A percentile compares a stretch with the other conserved stretches of the same genome.
phyloP scores from a whole-genome alignment of 2,329 filamentous ascomycete species.

The Fusarium cyanostomum region DNA sequence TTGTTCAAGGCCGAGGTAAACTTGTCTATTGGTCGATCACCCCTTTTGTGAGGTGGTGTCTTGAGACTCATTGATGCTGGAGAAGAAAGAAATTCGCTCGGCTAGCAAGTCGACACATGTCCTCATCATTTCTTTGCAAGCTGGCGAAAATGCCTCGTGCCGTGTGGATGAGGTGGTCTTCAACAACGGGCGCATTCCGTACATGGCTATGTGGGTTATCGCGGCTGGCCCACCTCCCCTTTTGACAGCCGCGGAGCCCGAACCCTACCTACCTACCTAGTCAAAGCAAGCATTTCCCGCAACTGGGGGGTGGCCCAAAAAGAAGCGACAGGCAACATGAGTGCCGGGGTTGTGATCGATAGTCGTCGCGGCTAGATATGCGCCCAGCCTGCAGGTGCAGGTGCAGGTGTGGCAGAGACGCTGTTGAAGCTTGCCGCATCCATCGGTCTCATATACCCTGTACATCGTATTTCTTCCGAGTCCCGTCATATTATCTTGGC shows the following conservation, averaged over 20 bases:
- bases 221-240: background rate
- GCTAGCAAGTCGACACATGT: background rate
- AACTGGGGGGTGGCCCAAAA: background rate
- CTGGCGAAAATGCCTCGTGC: background rate
- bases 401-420: constrained; percentile 18
- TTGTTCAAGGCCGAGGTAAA: no score
- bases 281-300: constrained; percentile 1
- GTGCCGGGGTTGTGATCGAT: constrained; percentile 24
- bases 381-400: constrained; percentile 22
- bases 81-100: background rate
- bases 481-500: no score
- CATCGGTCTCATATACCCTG: background rate
- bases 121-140: background rate
- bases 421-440: constrained; percentile 16
- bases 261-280: constrained; percentile 5
- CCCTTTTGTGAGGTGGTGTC: no score
- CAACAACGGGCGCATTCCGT: background rate
- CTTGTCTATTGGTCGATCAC: no score
- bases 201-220: constrained; percentile 1
- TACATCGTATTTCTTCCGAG: background rate
- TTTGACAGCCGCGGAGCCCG: constrained; percentile 2
- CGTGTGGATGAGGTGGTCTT: constrained; percentile 1
- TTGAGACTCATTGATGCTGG: no score
- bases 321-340: constrained; percentile 16
- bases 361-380: constrained; percentile 29